Percentiles rank a stretch among this genome's conserved stretches.
Evolutionary conservation across 495 filamentous ascomycete genomes (phyloP).

Genomic region (Penicillium ochrochloron): DNA sequence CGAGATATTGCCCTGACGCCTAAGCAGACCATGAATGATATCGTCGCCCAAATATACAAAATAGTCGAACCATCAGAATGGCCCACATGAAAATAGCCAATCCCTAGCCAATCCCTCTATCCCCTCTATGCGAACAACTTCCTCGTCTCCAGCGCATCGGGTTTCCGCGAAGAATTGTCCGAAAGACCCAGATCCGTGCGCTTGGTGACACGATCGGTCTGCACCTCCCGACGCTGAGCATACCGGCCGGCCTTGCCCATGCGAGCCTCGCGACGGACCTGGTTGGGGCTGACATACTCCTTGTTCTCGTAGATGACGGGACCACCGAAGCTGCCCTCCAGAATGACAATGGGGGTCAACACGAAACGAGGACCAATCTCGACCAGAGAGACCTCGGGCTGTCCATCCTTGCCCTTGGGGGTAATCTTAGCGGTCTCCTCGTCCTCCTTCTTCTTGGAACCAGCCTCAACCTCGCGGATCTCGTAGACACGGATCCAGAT

Average conservation of each 20-base stretch:
- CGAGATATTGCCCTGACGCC: conserved; percentile 45
- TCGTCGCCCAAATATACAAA: conserved; percentile 50
- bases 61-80: conserved; percentile 20
- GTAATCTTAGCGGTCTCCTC: conserved; percentile 40
- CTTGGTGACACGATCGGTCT: conserved; percentile 72
- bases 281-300: conserved; percentile 96
- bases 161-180: conserved; percentile 62
- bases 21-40: conserved; percentile 44
- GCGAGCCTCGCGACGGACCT: conserved; percentile 80
- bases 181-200: conserved; percentile 75
- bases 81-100: conserved; percentile 14
- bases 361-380: conserved; percentile 97
- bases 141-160: conserved; percentile 76
- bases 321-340: conserved; percentile 93
- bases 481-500: conserved; percentile 97
- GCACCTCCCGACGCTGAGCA: conserved; percentile 71
- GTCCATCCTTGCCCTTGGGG: conserved; percentile 44
- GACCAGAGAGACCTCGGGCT: conserved; percentile 77
- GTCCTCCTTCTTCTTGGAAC: conserved; percentile 40
- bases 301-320: conserved; percentile 99
- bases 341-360: conserved; percentile 91
- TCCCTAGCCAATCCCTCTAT: conserved; percentile 7
- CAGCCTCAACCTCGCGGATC: conserved; percentile 77
- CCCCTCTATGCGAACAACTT: conserved; percentile 73
- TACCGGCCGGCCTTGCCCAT: conserved; percentile 75